Evolutionary conservation across 306 rosid genomes (phyloP), one percentile per base, ranked within the genome.

Genomic region (Vigna mungo): DNA sequence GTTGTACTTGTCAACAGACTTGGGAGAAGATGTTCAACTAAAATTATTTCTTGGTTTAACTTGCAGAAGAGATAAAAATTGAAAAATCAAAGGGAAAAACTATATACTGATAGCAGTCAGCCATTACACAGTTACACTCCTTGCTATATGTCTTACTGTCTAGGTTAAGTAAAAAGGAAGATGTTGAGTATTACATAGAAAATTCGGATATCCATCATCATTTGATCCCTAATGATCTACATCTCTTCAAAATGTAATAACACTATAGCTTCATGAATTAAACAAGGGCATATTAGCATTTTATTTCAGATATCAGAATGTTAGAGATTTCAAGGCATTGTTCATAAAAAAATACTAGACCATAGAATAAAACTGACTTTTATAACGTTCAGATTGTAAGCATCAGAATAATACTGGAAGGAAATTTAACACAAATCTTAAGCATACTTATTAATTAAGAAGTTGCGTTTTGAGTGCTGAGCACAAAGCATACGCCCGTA

Each of bases 251-350:
- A 6, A 34, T 4, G 36, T 32, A 32, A 32, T 32, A 32, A 32
- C 36, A 32, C 5, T 32, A 34, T 34, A 34, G 7, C 37, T 34
- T 34, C 37, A 34, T 34, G 37, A 34, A 34, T 34, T 34, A 5
- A 34, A 34, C 37, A 34, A 34, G 37, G 37, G 37, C 71, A 36
- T 16, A 41, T 17, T 21, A 25, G 48, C 39, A 55, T 30, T 51
- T 48, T 51, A 27, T 15, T 30, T 8, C 4, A 30, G 17, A 2
- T 44, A 63, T 34, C 34, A 39, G 8, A 63, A 74, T 74, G 49
- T 7, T 60, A 54, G 53, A 55, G 46, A 73, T 73, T 58, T 23
- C 32, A 72, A 74, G 55, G 48, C 1, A 61, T 30, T 30, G 5
- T 58, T 59, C 60, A 7, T 56, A 41, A 14, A 36, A 17, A 48